Conservation (phyloP, 179 eudicot genomes). For the Spinacia oleracea region DNA sequence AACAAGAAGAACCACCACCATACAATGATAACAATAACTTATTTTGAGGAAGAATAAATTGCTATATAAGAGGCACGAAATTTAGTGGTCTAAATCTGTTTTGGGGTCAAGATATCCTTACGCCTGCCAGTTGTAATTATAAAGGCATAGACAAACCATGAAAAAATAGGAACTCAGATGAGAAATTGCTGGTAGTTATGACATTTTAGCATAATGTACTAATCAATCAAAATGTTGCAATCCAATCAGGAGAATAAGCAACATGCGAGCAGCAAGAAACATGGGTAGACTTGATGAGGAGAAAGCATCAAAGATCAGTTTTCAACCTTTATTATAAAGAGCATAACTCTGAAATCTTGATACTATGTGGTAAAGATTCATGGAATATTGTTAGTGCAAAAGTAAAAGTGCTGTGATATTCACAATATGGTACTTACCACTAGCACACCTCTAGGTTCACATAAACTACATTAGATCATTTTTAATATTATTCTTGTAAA, state of each 20-base stretch:
- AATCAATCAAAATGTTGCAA: neutral
- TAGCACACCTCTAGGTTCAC: constrained; percentile 1
- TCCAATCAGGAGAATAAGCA: neutral
- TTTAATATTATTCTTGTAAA: too few species aligned
- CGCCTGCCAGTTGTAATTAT: neutral
- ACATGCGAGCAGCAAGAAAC: neutral
- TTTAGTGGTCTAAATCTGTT: neutral
- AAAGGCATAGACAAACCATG: neutral
- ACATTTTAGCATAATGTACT: neutral
- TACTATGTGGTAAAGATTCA: neutral
- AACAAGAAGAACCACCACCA: neutral
- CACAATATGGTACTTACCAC: neutral
- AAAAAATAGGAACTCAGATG: neutral
- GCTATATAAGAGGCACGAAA: neutral
- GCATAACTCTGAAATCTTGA: neutral
- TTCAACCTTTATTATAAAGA: neutral
- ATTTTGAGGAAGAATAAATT: neutral
- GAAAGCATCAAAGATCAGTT: neutral
- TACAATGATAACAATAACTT: neutral
- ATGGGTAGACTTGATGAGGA: neutral
- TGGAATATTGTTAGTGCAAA: neutral
- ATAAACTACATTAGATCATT: neutral
- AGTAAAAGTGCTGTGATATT: neutral
- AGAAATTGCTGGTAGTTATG: neutral
- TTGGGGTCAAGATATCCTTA: neutral